phyloP scores from a whole-genome alignment of 306 rosid genomes.

The Cajanus cajan region DNA sequence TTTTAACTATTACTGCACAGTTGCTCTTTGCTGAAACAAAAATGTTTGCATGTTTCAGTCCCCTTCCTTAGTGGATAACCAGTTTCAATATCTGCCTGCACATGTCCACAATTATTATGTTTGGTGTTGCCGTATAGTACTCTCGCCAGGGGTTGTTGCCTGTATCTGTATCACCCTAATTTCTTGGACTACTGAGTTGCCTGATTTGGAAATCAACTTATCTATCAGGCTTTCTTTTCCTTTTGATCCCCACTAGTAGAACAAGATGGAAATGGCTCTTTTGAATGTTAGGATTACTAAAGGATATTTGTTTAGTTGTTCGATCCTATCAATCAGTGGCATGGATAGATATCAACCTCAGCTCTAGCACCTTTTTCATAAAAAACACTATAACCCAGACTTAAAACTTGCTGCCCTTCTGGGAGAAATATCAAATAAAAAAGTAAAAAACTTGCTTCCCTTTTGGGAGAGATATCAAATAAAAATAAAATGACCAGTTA shows the following conservation, averaged over 20 bases:
- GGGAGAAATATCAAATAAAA: slow-evolving; percentile 8
- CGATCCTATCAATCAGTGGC: background rate
- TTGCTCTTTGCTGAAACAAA: slow-evolving; percentile 11
- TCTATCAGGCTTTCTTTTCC: slow-evolving; percentile 5
- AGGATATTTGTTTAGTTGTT: background rate
- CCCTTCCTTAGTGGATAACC: background rate
- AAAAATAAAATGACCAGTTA: background rate
- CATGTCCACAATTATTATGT: background rate
- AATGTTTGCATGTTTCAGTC: background rate
- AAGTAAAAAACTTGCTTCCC: background rate
- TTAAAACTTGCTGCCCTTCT: background rate
- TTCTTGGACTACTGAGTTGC: background rate
- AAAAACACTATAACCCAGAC: background rate
- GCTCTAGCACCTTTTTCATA: background rate
- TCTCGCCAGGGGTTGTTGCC: background rate
- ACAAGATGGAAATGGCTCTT: background rate
- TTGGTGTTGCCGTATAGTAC: background rate
- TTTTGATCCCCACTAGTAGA: slow-evolving; percentile 14
- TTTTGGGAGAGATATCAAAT: slow-evolving; percentile 8
- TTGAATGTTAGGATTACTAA: background rate
- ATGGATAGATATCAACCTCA: slow-evolving; percentile 10
- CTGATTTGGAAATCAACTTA: background rate
- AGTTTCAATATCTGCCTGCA: background rate
- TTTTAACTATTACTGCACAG: background rate
- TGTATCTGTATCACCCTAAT: background rate